Conservation (phyloP, 495 filamentous ascomycete species). For the Talaromyces adpressus region DNA sequence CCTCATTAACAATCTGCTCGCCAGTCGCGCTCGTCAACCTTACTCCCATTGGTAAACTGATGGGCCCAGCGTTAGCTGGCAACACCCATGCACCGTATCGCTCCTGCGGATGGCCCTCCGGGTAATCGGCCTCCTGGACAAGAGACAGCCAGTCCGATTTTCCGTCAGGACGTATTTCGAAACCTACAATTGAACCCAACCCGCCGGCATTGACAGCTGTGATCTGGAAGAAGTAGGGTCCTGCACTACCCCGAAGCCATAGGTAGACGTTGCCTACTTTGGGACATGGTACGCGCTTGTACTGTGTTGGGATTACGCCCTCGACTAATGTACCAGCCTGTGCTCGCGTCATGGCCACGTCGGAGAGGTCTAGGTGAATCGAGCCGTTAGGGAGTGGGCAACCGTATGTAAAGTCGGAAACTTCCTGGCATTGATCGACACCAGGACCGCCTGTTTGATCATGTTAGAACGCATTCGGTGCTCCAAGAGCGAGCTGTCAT, state of each 20-base stretch:
- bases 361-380: neutral
- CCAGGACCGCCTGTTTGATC: neutral
- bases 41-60: conserved; percentile 1
- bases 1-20: conserved; percentile 5
- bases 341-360: neutral
- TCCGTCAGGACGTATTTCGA: neutral
- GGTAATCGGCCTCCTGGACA: conserved; percentile 3
- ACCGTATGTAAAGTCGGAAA: neutral
- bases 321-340: neutral
- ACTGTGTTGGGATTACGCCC: neutral
- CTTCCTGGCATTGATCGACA: conserved; percentile 1
- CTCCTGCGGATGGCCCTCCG: conserved; percentile 5
- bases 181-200: neutral
- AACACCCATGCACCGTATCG: conserved; percentile 1
- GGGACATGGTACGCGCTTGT: conserved; percentile 6
- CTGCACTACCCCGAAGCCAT: neutral
- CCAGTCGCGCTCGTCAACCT: neutral
- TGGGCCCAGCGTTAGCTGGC: neutral
- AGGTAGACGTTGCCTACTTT: conserved; percentile 1
- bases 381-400: neutral
- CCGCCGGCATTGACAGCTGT: conserved; percentile 4
- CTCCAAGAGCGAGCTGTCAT: no score
- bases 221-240: neutral
- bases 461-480: no score
- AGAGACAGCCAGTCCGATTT: conserved; percentile 2